Percentiles rank a stretch among this genome's conserved stretches.
phyloP scores from a whole-genome alignment of 1,284 basidiomycete species.

The Takashimella koratensis region DNA sequence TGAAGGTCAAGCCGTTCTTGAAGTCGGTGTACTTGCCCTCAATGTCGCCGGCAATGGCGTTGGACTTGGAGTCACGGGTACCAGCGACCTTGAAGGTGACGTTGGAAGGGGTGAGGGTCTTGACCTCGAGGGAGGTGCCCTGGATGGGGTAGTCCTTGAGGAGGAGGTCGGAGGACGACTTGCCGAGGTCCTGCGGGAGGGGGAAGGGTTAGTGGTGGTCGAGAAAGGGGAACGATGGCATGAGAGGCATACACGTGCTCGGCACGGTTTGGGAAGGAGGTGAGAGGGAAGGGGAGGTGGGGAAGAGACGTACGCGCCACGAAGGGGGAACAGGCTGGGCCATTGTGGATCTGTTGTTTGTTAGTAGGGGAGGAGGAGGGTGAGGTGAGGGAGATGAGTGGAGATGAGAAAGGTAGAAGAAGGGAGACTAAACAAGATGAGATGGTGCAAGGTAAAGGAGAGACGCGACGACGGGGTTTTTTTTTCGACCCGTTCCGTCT shows the following conservation, averaged over 20 bases:
- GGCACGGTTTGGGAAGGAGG: slow-evolving; percentile 1
- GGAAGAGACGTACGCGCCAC: slow-evolving; percentile 76
- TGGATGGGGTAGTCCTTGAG: slow-evolving; percentile 86
- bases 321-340: slow-evolving; percentile 87
- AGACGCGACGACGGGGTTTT: no score
- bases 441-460: no score
- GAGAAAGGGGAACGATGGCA: slow-evolving; percentile 2
- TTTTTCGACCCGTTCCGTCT: no score
- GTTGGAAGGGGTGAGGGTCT: slow-evolving; percentile 88
- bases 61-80: slow-evolving; percentile 66
- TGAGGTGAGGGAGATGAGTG: neutral
- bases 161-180: slow-evolving; percentile 93
- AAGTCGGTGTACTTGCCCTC: slow-evolving; percentile 87
- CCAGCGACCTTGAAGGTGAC: slow-evolving; percentile 86
- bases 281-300: slow-evolving; percentile 3
- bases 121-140: slow-evolving; percentile 79
- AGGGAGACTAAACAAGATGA: neutral
- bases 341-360: slow-evolving; percentile 52
- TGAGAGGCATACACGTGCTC: neutral
- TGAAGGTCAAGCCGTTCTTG: slow-evolving; percentile 84
- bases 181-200: slow-evolving; percentile 75
- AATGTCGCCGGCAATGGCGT: slow-evolving; percentile 74
- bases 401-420: neutral
- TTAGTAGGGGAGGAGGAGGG: neutral
- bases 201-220: slow-evolving; percentile 1